Base-by-base conservation (phyloP, 202 grass and related monocot species). In the Bolboschoenoplectus hybrid region DNA sequence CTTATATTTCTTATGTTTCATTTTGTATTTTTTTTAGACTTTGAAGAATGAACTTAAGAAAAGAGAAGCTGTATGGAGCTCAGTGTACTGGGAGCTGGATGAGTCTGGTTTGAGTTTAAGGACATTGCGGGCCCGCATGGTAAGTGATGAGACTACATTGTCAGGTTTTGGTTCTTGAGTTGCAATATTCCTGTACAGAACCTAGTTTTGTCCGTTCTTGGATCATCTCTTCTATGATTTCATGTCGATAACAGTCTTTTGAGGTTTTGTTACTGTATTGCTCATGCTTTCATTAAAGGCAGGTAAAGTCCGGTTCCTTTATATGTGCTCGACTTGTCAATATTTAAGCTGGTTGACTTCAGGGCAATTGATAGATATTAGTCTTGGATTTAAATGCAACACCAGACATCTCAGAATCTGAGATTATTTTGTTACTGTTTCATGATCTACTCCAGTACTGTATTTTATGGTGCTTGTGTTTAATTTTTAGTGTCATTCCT, bases 71-170 rank as follows among this genome's bases (percentile, higher is more conserved):
- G 88, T 88, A 82, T 98, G 96, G 93, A 89, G 72, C 49, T 91
- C 93, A 67, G 90, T 98, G 64, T 61, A 95, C 64, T 98, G 91
- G 96, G 96, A 95, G 88, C 65, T 95, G 81, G 87, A 93, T 61
- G 89, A 91, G 40, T 90, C 90, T 92, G 86, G 85, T 69, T 74
- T 94, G 64, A 91, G 86, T 39, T 88, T 98, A 65, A 89, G 91
- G 86, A 98, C 96, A 81, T 91, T 98, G 86, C 91, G 91, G 62
- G 93, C 93, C 80, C 96, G 91, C 76, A 98, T 98, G 96, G 96
- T 98, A 91, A 89, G 80, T 67, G 10, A 39, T 84, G 9, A 5
- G 14, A 51, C 62, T 49, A 63, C 4, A 82, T 50, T 49, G 35
- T 82, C 26, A 82, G 6, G 35, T 58, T 58, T 79, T n/a, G 74